phyloP scores from a whole-genome alignment of 164 flowering plant species.

The Warburgia ugandensis region DNA sequence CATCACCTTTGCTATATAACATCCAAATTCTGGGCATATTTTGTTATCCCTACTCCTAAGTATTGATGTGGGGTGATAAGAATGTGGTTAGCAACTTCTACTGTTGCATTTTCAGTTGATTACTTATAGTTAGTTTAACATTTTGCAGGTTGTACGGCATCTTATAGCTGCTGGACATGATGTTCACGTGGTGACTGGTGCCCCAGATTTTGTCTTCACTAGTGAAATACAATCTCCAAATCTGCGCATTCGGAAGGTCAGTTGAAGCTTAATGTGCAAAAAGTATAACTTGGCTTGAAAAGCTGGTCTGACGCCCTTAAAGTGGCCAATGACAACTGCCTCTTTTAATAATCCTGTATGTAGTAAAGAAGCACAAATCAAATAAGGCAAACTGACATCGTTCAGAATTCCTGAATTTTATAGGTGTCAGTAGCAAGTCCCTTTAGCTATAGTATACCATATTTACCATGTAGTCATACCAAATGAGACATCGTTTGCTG shows the following conservation, averaged over 20 bases:
- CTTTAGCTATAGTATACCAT: too few relatives aligned
- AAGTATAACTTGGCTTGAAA: not conserved
- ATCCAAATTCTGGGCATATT: too few relatives aligned
- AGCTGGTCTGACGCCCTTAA: not conserved
- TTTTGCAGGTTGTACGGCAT: slow-evolving; percentile 71
- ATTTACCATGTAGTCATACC: too few relatives aligned
- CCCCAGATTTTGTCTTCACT: slow-evolving; percentile 91
- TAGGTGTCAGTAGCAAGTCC: too few relatives aligned
- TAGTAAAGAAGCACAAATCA: not conserved
- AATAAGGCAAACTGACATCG: not conserved
- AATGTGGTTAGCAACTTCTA: not conserved
- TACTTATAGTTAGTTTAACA: not conserved
- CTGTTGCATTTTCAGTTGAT: not conserved
- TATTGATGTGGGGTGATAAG: too few relatives aligned
- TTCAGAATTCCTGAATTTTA: not conserved
- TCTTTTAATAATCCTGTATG: not conserved
- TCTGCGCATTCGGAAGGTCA: slow-evolving; percentile 83
- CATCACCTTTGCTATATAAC: too few relatives aligned
- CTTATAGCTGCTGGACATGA: slow-evolving; percentile 81
- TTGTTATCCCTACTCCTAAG: too few relatives aligned
- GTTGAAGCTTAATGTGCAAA: not conserved
- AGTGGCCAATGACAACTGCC: not conserved
- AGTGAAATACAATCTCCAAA: slow-evolving; percentile 74
- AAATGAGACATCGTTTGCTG: too few relatives aligned
- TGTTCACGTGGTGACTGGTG: slow-evolving; percentile 91